A percentile compares a stretch with the other conserved stretches of the same genome.
These are phyloP conservation scores for Umbilicus rupestris DNA, from an alignment of 164 flowering plant species.

Conservation along the genomic window DNA sequence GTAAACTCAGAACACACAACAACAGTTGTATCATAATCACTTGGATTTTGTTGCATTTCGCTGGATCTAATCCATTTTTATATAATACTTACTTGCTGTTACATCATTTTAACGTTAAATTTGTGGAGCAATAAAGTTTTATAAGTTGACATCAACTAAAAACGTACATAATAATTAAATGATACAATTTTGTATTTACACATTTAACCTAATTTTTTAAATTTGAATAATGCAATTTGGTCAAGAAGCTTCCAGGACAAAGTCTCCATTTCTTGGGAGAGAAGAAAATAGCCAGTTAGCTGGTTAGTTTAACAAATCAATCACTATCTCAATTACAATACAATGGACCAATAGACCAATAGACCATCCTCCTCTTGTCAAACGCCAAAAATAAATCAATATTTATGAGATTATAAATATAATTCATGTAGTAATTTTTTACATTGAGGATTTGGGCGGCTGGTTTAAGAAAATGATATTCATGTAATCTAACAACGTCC, in stretches of 20 bases:
- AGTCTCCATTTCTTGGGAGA: neutral
- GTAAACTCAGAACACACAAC: too few species aligned
- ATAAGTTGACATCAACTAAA: too few species aligned
- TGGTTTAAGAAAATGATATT: neutral
- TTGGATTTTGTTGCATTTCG: too few species aligned
- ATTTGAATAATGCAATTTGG: neutral
- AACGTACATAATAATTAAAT: too few species aligned
- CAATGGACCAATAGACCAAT: neutral
- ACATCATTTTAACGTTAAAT: too few species aligned
- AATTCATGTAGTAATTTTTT: neutral
- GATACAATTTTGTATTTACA: neutral
- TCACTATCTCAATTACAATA: neutral
- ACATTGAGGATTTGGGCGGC: neutral
- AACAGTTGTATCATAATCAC: too few species aligned
- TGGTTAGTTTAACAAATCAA: slow-evolving; percentile 4
- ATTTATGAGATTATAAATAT: neutral
- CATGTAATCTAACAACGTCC: neutral
- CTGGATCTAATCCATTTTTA: too few species aligned
- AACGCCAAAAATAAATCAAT: neutral
- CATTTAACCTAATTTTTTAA: neutral
- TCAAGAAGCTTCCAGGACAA: slow-evolving; percentile 1
- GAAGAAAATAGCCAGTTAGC: neutral
- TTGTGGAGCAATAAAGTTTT: too few species aligned
- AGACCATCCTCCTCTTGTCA: neutral
- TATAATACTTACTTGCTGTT: too few species aligned